Percentiles rank a stretch among this genome's conserved stretches.
phyloP scores from a whole-genome alignment of 2,329 filamentous ascomycete genomes.

The Helotiales sp. region DNA sequence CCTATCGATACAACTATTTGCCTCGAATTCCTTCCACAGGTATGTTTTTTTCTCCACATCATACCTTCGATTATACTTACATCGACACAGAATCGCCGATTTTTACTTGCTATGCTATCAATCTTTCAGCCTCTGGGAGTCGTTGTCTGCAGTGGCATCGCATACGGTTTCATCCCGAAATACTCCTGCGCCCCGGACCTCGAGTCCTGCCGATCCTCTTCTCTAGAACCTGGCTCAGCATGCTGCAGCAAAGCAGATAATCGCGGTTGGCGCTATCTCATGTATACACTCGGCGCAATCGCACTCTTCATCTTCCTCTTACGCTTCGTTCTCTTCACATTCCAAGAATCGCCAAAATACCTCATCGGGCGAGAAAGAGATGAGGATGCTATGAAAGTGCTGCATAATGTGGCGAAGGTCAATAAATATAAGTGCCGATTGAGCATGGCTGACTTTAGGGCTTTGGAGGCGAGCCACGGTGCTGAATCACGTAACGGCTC shows the following conservation, averaged over 20 bases:
- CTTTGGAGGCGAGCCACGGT: constrained; percentile 15
- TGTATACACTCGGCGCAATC: constrained; percentile 58
- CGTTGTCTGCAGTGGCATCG: constrained; percentile 33
- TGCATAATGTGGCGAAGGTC: constrained; percentile 59
- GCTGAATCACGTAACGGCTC: constrained; percentile 6
- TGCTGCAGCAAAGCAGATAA: constrained; percentile 50
- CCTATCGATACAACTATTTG: constrained; percentile 40
- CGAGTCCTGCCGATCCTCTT: constrained; percentile 12
- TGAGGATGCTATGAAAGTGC: constrained; percentile 56
- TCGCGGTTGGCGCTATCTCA: constrained; percentile 64
- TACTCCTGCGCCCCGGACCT: constrained; percentile 28
- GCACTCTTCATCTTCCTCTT: constrained; percentile 59
- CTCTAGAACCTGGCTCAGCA: constrained; percentile 25
- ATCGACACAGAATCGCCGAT: constrained; percentile 32
- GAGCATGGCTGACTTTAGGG: constrained; percentile 5
- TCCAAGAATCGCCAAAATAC: constrained; percentile 63
- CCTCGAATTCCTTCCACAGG: constrained; percentile 38
- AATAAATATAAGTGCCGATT: constrained; percentile 45
- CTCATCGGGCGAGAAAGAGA: constrained; percentile 60
- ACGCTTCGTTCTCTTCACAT: constrained; percentile 60
- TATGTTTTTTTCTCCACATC: neutral
- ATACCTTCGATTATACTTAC: neutral
- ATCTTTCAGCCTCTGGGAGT: constrained; percentile 40
- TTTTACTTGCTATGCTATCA: constrained; percentile 35
- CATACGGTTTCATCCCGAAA: constrained; percentile 34